phyloP scores from a whole-genome alignment of 2,329 filamentous ascomycete species.

The Trichoderma guizhouense region DNA sequence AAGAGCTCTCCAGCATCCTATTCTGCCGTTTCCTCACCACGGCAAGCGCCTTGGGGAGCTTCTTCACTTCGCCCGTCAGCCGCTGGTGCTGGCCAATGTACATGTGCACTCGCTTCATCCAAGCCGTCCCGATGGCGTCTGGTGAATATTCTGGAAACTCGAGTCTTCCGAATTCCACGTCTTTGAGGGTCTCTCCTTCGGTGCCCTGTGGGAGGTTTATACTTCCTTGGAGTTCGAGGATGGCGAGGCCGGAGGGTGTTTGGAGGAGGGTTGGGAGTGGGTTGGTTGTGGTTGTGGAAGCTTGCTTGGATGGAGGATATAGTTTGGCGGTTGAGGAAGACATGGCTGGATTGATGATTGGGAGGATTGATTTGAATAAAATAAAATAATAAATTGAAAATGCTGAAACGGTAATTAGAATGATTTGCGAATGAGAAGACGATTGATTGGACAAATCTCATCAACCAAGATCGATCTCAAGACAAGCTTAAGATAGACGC shows the following conservation, averaged over 20 bases:
- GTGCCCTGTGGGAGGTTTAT: constrained; percentile 66
- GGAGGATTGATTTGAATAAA: not conserved
- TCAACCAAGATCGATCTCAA: not conserved
- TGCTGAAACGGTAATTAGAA: too few relatives aligned
- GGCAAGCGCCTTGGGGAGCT: constrained; percentile 72
- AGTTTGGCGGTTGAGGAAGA: constrained; percentile 35
- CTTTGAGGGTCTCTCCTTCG: constrained; percentile 30
- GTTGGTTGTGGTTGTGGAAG: constrained; percentile 29
- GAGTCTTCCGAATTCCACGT: constrained; percentile 61
- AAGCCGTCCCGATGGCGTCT: constrained; percentile 52
- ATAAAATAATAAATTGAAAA: not conserved
- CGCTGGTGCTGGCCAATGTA: constrained; percentile 88
- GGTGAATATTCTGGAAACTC: constrained; percentile 71
- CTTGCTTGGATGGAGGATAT: constrained; percentile 36
- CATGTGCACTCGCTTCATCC: constrained; percentile 88
- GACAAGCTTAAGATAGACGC: not conserved
- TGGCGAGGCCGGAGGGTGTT: constrained; percentile 82
- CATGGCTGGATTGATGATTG: constrained; percentile 25
- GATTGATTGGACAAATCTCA: not conserved
- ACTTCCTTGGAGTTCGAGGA: constrained; percentile 89
- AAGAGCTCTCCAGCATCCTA: constrained; percentile 40
- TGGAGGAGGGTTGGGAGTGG: constrained; percentile 80
- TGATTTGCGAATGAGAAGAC: not conserved
- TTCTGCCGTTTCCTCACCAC: constrained; percentile 62
- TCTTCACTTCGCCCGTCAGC: constrained; percentile 86